These are phyloP conservation scores for Colletotrichum sp. DNA, from an alignment of 2,329 filamentous ascomycete species.

Conservation along the genomic window DNA sequence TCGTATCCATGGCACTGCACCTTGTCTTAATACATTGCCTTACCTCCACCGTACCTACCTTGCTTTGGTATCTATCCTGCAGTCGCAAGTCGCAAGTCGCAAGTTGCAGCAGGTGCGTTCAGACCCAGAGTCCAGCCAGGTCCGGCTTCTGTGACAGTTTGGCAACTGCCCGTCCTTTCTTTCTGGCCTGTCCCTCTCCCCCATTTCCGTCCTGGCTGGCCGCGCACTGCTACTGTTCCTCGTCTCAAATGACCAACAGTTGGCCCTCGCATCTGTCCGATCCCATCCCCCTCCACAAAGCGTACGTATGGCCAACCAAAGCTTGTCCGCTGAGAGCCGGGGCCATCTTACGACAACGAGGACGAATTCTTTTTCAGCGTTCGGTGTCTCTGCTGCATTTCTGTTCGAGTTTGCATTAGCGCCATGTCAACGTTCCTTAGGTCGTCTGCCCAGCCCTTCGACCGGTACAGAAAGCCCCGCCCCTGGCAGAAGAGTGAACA, in stretches of 20 bases:
- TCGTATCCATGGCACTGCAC: background rate
- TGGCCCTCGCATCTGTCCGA: background rate
- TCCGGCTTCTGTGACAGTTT: background rate
- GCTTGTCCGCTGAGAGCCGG: background rate
- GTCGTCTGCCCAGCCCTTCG: background rate
- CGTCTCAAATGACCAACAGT: background rate
- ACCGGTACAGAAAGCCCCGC: background rate
- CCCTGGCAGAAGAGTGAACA: background rate
- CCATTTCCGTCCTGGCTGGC: background rate
- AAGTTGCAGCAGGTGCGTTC: background rate
- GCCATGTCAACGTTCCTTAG: background rate
- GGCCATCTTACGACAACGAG: background rate
- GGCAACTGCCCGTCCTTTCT: background rate
- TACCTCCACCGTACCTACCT: background rate
- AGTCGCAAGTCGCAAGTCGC: background rate
- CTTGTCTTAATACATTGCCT: background rate
- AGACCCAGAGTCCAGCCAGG: background rate
- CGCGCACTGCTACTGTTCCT: background rate
- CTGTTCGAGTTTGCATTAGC: background rate
- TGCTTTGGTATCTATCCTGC: background rate
- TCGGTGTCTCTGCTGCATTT: background rate
- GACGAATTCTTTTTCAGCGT: background rate
- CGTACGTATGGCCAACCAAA: background rate
- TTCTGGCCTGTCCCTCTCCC: background rate
- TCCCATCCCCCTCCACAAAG: background rate